Base-by-base conservation (phyloP, 345 rosid species). In the Citropsis articulata region DNA sequence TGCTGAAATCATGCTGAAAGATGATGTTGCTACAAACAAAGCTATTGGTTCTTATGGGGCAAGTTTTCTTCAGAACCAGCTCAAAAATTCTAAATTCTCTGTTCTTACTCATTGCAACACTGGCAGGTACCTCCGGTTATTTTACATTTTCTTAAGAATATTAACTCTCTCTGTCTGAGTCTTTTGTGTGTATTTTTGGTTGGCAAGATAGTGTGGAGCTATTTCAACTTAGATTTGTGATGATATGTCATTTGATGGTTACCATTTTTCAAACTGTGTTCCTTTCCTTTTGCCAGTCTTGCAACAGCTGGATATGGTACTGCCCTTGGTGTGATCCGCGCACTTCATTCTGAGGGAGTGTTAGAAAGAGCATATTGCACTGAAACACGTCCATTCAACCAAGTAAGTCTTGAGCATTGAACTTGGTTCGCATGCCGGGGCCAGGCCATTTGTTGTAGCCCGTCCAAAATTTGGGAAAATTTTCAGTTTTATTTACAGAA, bases 261-360 rank as follows among this genome's bases (percentile, higher is more conserved):
- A 38, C 35, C 40, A 30, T 24, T 55, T 45, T 33, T 48, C 65
- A 30, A 36, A 61, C n/a, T 24, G 59, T 5, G 53, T 16, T 69
- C 42, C 9, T 78, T 59, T 76, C 66, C 66, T 31, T 53, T 71
- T 76, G 28, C 24, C 90, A 95, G 99, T 83, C 97, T 93, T 82
- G 98, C 99, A 69, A 95, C 99, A 6, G 99, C 97, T 22, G 99
- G 99, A 88, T 95, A 92, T 85, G 99, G 99, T 36, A 95, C 99
- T 66, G 99, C 98, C 55, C 87, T 95, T 18, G 98, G 99, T 79
- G 97, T 95, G 5, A 90, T 95, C 71, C 97, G 97, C 59, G 89
- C 97, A 73, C 96, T 92, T 81, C 93, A 95, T 55, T 27, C 85
- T 38, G 81, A 83, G 72, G 97, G 97, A 79, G 84, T 82, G 42